Evolutionary conservation across 768 basidiomycete genomes (phyloP), one percentile per base, ranked within the genome.

Genomic region (Suillus ampliporus): DNA sequence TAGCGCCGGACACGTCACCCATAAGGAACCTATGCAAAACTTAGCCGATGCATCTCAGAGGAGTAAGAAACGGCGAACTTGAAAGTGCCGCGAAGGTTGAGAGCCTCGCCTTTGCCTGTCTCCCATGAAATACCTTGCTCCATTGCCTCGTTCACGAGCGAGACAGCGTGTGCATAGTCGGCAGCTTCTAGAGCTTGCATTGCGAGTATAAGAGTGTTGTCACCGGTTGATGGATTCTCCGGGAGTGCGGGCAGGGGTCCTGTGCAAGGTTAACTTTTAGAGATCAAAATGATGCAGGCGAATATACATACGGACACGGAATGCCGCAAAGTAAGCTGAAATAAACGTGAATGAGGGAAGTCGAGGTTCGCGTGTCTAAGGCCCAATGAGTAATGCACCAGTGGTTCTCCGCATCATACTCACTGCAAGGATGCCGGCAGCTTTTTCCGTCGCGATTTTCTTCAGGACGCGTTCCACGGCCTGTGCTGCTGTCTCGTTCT

Each of bases 81-180:
- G 89, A 97, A 99, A 1, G 97, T 99, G 57, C 95, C 97, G 57
- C 96, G 85, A 61, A 99, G 80, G 79, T 97, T 98, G 68, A 93
- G 79, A 0, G 95, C 96, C 71, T 95, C 92, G 0, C 95, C 95
- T 65, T 89, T 87, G 63, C 88, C 90, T 37, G 73, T 77, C 52
- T 89, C 82, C 79, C 84, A 88, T 47, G 91, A 92, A 67, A 97
- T 83, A 21, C 91, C 94, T 71, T 98, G 95, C 34, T 89, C 89
- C 41, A 98, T 77, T 3, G 95, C 85, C 74, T 97, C 96, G 70
- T 92, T 91, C 65, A 91, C 83, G 43, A 97, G 77, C 2, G 89
- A 82, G 35, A 94, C 79, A 0, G 93, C 86, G 69, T 97, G 95
- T 0, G 83, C 72, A 72, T 97, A 98, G 76, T 98, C 90, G 6